Evolutionary conservation across 2,329 filamentous ascomycete genomes (phyloP), one percentile per base, ranked within the genome.

Genomic region (Paecilomyces sp.): DNA sequence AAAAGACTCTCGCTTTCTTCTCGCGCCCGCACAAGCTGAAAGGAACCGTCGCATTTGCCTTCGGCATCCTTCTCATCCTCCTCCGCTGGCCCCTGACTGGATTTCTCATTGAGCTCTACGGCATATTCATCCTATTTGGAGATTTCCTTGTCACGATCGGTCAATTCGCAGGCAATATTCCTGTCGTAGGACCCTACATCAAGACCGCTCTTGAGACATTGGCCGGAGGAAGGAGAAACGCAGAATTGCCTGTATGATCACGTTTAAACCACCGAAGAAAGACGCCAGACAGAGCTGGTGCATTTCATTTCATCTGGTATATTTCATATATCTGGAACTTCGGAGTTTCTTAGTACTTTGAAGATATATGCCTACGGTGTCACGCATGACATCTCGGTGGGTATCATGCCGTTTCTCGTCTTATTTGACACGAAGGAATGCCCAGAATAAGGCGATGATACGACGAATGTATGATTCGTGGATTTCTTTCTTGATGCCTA

Each of bases 81-180:
- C 75, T 96, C 70, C 85, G 89, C 62, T 99, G 94, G 92, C 90
- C 94, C 0, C 83, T 99, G 58, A 84, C 94, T 63, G 94, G 94
- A 30, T 99, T 99, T 77, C 70, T 89, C 60, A 84, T 97, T 67
- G 94, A 99, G 77, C 77, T 93, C 3, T 97, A 97, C 77, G 94
- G 94, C 31, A 93, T 99, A 65, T 84, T 95, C 66, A 85, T 97
- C 57, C 80, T 99, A 36, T 99, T 99, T 77, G 94, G 94, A 36
- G 94, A 99, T 76, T 97, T 97, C 78, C 83, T 97, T 61, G 90
- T 92, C 55, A 97, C 93, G 22, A 92, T 97, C 65, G 90, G 89
- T 0, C 86, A 90, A 15, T 96, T 97, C 70, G 90, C 91, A 47
- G 87, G 90, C 59, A 91, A 90, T 62, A 77, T 96, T 11, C 93